Evolutionary conservation across 2,329 filamentous ascomycete species (phyloP), one percentile per base, ranked within the genome.

Genomic region (Paracorniculantispora psalliotae): DNA sequence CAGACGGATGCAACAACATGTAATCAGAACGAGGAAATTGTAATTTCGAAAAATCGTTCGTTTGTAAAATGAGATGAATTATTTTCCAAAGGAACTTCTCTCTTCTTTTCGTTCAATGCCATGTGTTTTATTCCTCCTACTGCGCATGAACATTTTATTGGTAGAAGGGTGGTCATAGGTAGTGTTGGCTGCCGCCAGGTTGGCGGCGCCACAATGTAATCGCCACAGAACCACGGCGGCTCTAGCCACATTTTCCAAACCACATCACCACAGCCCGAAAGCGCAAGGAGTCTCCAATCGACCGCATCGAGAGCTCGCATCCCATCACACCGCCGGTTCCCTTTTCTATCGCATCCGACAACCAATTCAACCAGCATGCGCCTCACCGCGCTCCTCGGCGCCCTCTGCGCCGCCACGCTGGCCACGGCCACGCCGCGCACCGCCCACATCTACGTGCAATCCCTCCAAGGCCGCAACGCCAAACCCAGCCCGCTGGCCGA

Each of bases 401-500:
- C 75, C 52, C 68, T 83, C n/a, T 71, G 74, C 63, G 74, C 75
- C 61, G 72, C 75, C 17, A 67, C 75, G 37, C 64, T 77, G 46
- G 75, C 73, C 61, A 66, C 64, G 39, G 74, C 75, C 60, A 65
- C 73, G 44, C 72, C 75, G 44, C 76, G 76, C 61, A 80, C 76
- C 33, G 78, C 78, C 33, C 71, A 81, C 60, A 72, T 85, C 71
- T 82, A 80, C 74, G 73, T 84, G 64, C 81, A 85, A 62, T 77
- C 81, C 55, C 69, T 85, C 62, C 65, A 71, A 28, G 61, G 68
- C 55, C 64, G 69, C 23, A 62, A 70, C 46, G 60, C 71, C 35
- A 60, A 68, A 7, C 72, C 79, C 57, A 68, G 67, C 48, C 72
- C 73, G n/a, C 80, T 88, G 59, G 84, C 83, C 63, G 79, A 83